Percentiles rank a stretch among this genome's conserved stretches.
These are phyloP conservation scores for Adansonia digitata DNA, from an alignment of 345 rosid species.

Conservation along the genomic window DNA sequence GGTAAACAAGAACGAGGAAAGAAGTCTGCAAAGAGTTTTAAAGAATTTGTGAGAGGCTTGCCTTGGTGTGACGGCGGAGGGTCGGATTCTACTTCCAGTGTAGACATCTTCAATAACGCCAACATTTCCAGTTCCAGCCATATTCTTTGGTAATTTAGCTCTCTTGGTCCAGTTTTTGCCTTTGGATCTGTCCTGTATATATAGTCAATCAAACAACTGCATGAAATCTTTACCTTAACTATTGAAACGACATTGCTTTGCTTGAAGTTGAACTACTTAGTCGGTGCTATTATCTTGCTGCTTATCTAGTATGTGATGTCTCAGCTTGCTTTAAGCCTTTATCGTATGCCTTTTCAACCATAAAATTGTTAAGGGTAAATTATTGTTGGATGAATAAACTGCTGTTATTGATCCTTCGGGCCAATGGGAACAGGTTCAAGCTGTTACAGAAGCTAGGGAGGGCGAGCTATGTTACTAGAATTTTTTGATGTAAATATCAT, in stretches of 20 bases:
- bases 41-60: neutral
- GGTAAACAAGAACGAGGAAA: neutral
- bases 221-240: neutral
- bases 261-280: neutral
- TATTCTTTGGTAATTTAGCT: neutral
- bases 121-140: constrained; percentile 8
- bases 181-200: neutral
- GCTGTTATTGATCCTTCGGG: neutral
- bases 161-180: neutral
- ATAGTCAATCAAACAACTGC: neutral
- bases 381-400: neutral
- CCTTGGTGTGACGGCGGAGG: constrained; percentile 10
- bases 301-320: neutral
- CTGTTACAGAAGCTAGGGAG: neutral
- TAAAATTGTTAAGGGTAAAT: neutral
- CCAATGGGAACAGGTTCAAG: neutral
- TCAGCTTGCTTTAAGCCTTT: constrained; percentile 1
- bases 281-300: constrained; percentile 4
- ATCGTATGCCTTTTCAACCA: neutral
- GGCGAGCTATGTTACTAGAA: too few species aligned
- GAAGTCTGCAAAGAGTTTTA: neutral
- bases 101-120: constrained; percentile 3
- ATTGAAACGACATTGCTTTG: neutral
- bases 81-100: constrained; percentile 8
- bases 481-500: too few species aligned